Conservation (phyloP, 2,329 filamentous ascomycete genomes). For the Fusarium veterinarium region DNA sequence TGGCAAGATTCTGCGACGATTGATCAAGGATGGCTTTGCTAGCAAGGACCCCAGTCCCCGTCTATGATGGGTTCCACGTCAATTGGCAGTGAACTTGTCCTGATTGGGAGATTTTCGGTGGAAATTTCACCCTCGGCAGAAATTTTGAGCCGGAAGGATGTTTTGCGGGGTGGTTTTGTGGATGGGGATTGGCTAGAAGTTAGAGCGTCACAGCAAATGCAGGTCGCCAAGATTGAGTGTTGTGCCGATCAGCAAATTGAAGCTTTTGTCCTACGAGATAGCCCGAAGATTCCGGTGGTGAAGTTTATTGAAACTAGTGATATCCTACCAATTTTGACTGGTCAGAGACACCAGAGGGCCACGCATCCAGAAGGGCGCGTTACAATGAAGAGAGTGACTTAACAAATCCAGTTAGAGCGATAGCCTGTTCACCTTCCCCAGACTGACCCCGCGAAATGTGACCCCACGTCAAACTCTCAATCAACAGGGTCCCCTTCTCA, state of each 20-base stretch:
- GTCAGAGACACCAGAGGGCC: too few relatives aligned
- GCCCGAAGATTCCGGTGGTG: background rate
- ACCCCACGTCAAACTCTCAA: too few relatives aligned
- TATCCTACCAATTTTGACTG: background rate
- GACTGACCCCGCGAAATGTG: too few relatives aligned
- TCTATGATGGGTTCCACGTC: background rate
- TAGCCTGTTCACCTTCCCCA: too few relatives aligned
- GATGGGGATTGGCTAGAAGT: background rate
- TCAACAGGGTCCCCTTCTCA: too few relatives aligned
- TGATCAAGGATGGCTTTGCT: background rate
- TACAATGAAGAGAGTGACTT: too few relatives aligned
- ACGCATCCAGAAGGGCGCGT: too few relatives aligned
- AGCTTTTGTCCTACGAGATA: accelerated
- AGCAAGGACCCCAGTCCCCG: background rate
- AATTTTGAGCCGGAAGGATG: background rate
- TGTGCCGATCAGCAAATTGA: background rate
- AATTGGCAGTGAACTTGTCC: background rate
- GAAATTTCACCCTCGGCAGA: background rate
- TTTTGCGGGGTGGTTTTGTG: too few relatives aligned
- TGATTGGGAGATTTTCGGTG: background rate
- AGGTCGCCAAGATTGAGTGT: background rate
- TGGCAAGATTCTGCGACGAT: conserved; percentile 12
- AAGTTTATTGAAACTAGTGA: background rate
- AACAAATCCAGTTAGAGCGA: too few relatives aligned
- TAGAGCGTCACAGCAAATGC: background rate